Evolutionary conservation across 768 basidiomycete genomes (phyloP).

Genomic region (Podaxis sp.): DNA sequence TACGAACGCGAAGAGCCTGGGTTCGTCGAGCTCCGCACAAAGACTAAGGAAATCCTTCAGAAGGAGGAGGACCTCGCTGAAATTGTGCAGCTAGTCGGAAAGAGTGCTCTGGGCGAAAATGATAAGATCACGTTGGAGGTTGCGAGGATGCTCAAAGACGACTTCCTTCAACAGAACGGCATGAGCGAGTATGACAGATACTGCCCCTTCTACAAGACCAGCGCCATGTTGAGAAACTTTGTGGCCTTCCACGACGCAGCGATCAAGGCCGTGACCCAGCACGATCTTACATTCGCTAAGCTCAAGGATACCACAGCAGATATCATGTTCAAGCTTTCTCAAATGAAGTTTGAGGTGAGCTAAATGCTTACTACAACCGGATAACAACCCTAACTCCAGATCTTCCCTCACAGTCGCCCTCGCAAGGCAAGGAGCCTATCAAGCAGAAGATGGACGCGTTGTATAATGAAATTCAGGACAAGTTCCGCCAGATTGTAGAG

Average conservation of each 20-base stretch:
- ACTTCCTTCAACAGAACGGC: conserved; percentile 97
- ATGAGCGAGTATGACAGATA: conserved; percentile 97
- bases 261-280: conserved; percentile 75
- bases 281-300: conserved; percentile 79
- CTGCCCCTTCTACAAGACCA: conserved; percentile 99
- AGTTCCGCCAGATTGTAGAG: conserved; percentile 83
- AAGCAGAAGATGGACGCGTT: conserved; percentile 79
- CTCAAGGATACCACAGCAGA: conserved; percentile 86
- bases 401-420: conserved; percentile 67
- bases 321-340: conserved; percentile 94
- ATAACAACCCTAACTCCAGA: background rate
- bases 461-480: conserved; percentile 85
- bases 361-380: background rate
- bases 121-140: conserved; percentile 99
- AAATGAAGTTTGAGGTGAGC: conserved; percentile 97
- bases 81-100: conserved; percentile 99
- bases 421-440: conserved; percentile 82
- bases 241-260: conserved; percentile 93
- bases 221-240: conserved; percentile 91
- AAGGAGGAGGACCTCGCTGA: conserved; percentile 99
- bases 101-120: conserved; percentile 92
- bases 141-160: conserved; percentile 95
- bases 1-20: conserved; percentile 90
- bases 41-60: conserved; percentile 95
- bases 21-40: conserved; percentile 90